Conservation (phyloP, 345 rosid species). For the Lumnitzera littorea region DNA sequence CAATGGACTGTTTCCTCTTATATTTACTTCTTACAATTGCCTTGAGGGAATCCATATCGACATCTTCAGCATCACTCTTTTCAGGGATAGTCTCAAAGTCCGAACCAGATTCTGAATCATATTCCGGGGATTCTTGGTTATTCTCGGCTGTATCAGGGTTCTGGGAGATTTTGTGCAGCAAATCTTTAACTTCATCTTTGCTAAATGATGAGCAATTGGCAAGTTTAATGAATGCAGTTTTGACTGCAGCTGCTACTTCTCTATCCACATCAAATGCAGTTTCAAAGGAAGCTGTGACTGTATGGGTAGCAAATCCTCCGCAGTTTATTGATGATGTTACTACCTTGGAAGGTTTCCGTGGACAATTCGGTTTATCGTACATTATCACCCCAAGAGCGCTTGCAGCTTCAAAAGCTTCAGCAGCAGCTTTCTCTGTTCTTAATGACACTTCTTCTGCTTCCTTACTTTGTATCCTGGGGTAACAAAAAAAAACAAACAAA, state of each 20-base stretch:
- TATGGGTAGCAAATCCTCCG: slow-evolving; percentile 59
- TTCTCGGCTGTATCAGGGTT: slow-evolving; percentile 46
- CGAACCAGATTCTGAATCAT: slow-evolving; percentile 52
- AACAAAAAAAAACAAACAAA: neutral
- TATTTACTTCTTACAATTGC: slow-evolving; percentile 30
- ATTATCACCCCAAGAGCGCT: slow-evolving; percentile 77
- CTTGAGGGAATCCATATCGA: slow-evolving; percentile 20
- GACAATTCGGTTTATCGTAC: slow-evolving; percentile 65
- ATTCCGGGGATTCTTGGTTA: slow-evolving; percentile 45
- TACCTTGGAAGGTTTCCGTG: slow-evolving; percentile 41
- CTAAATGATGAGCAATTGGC: slow-evolving; percentile 45
- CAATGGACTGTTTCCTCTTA: slow-evolving; percentile 55
- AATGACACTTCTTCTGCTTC: slow-evolving; percentile 61
- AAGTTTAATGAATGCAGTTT: slow-evolving; percentile 64
- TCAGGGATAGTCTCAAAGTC: slow-evolving; percentile 28
- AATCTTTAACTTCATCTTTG: slow-evolving; percentile 61
- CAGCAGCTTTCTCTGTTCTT: slow-evolving; percentile 67
- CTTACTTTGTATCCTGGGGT: slow-evolving; percentile 56
- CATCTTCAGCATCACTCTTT: slow-evolving; percentile 21
- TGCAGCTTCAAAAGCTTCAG: slow-evolving; percentile 86
- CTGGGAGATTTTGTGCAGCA: slow-evolving; percentile 67
- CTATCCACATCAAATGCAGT: slow-evolving; percentile 90
- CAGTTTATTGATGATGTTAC: slow-evolving; percentile 41
- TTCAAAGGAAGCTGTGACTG: slow-evolving; percentile 77
- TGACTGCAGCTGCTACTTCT: slow-evolving; percentile 89